Conservation (phyloP, 2,329 filamentous ascomycete genomes). For the Talaromyces sp. region DNA sequence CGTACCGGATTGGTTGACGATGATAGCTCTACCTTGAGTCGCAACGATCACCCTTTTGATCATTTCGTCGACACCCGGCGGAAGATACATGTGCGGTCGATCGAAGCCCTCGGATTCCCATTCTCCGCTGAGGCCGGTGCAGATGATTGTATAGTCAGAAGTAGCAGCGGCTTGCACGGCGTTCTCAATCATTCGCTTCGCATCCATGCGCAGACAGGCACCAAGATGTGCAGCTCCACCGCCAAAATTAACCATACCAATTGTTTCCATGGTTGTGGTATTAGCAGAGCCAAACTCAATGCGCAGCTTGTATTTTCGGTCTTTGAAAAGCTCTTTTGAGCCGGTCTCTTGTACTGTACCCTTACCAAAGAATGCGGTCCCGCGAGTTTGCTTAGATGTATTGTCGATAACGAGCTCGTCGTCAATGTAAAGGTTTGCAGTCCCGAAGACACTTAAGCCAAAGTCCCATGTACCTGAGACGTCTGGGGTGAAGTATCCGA, state of each 20-base stretch:
- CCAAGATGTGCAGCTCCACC: slow-evolving; percentile 62
- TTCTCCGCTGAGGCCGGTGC: slow-evolving; percentile 44
- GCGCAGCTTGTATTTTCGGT: slow-evolving; percentile 56
- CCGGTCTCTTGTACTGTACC: slow-evolving; percentile 64
- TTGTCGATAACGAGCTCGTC: slow-evolving; percentile 64
- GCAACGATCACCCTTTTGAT: slow-evolving; percentile 62
- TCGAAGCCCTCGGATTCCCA: slow-evolving; percentile 76
- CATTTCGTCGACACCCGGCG: slow-evolving; percentile 53
- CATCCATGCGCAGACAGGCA: slow-evolving; percentile 57
- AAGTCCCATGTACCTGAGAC: slow-evolving; percentile 62
- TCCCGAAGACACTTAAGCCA: slow-evolving; percentile 62
- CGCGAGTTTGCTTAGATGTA: slow-evolving; percentile 59
- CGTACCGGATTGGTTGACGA: slow-evolving; percentile 75
- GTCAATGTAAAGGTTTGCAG: slow-evolving; percentile 62
- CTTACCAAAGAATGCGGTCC: slow-evolving; percentile 64
- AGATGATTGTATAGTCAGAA: slow-evolving; percentile 45
- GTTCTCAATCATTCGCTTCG: slow-evolving; percentile 58
- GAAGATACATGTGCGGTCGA: slow-evolving; percentile 56
- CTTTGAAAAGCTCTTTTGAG: slow-evolving; percentile 55
- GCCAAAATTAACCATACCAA: slow-evolving; percentile 51
- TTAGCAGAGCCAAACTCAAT: slow-evolving; percentile 58
- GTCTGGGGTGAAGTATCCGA: slow-evolving; percentile 58
- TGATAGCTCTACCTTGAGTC: slow-evolving; percentile 67
- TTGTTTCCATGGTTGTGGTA: slow-evolving; percentile 41
- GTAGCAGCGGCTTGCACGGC: slow-evolving; percentile 65